phyloP scores from a whole-genome alignment of 1,284 basidiomycete species.

The Somion occarium region DNA sequence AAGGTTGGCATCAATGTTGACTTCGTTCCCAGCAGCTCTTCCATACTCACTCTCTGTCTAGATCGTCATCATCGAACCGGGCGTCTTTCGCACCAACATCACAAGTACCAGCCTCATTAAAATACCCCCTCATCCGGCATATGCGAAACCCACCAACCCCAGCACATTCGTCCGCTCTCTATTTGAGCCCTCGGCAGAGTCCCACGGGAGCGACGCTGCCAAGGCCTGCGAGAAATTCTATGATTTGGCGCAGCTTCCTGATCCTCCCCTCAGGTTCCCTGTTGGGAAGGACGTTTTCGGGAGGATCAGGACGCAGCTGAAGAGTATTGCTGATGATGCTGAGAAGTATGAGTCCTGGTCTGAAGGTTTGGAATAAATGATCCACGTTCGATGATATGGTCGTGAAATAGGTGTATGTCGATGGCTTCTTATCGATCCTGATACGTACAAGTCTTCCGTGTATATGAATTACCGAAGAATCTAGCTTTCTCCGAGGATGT shows the following conservation, averaged over 20 bases:
- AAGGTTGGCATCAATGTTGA: slow-evolving; percentile 16
- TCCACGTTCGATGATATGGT: no score
- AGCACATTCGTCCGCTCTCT: not conserved
- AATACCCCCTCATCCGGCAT: slow-evolving; percentile 8
- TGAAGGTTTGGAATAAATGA: not conserved
- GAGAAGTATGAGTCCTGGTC: slow-evolving; percentile 14
- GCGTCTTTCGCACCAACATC: slow-evolving; percentile 4
- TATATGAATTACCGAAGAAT: no score
- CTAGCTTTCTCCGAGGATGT: no score
- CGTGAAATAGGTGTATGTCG: no score
- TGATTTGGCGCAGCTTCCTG: not conserved
- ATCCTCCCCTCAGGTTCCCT: slow-evolving; percentile 23
- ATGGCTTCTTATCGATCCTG: no score
- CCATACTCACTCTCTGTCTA: not conserved
- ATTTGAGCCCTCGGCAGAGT: not conserved
- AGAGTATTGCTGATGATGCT: slow-evolving; percentile 11
- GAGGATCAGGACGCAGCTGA: slow-evolving; percentile 12
- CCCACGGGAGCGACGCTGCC: not conserved
- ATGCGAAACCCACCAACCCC: slow-evolving; percentile 2
- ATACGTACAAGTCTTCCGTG: no score
- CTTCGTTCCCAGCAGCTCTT: not conserved
- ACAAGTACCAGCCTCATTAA: not conserved
- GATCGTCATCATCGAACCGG: slow-evolving; percentile 6
- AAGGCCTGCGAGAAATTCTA: slow-evolving; percentile 1
- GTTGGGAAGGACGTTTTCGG: slow-evolving; percentile 15